These are phyloP conservation scores for Pulveroboletus sp. DNA, from an alignment of 768 basidiomycete genomes.

Conservation along the genomic window DNA sequence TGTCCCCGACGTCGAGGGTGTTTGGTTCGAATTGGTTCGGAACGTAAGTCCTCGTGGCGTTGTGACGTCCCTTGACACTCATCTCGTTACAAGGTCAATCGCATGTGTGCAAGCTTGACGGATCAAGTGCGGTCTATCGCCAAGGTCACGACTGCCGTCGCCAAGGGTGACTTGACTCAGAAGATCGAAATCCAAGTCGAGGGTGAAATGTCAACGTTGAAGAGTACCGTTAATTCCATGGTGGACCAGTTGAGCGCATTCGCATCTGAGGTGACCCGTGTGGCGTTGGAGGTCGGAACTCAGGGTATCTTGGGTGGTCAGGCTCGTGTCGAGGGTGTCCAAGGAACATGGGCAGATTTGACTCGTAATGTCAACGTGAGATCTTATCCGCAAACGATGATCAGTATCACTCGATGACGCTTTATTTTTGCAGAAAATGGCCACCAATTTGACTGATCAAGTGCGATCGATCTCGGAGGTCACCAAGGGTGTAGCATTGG, in stretches of 20 bases:
- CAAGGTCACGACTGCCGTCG: slow-evolving; percentile 84
- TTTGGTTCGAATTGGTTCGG: slow-evolving; percentile 79
- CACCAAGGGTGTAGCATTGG: slow-evolving; percentile 73
- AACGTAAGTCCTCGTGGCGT: slow-evolving; percentile 44
- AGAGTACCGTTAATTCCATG: slow-evolving; percentile 89
- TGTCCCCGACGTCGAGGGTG: slow-evolving; percentile 88
- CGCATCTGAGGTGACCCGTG: slow-evolving; percentile 76
- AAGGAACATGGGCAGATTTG: slow-evolving; percentile 90
- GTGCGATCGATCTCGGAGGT: slow-evolving; percentile 89
- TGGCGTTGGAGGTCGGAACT: slow-evolving; percentile 87
- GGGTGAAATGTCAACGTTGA: slow-evolving; percentile 82
- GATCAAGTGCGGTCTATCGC: slow-evolving; percentile 83
- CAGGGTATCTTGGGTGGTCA: slow-evolving; percentile 90
- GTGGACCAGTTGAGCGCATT: slow-evolving; percentile 87
- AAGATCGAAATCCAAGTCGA: slow-evolving; percentile 91
- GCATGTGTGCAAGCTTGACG: slow-evolving; percentile 78
- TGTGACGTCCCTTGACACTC: background rate
- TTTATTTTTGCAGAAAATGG: slow-evolving; percentile 66
- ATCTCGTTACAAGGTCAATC: slow-evolving; percentile 50
- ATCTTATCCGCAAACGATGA: background rate
- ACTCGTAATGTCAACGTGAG: slow-evolving; percentile 84
- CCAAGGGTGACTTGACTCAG: slow-evolving; percentile 85
- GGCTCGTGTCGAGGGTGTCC: slow-evolving; percentile 84
- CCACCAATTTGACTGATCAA: slow-evolving; percentile 78
- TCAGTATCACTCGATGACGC: background rate